Evolutionary conservation across 352 stramenopile genomes (phyloP), one percentile per base, ranked within the genome.

Genomic region (Globisporangium sylvaticum): DNA sequence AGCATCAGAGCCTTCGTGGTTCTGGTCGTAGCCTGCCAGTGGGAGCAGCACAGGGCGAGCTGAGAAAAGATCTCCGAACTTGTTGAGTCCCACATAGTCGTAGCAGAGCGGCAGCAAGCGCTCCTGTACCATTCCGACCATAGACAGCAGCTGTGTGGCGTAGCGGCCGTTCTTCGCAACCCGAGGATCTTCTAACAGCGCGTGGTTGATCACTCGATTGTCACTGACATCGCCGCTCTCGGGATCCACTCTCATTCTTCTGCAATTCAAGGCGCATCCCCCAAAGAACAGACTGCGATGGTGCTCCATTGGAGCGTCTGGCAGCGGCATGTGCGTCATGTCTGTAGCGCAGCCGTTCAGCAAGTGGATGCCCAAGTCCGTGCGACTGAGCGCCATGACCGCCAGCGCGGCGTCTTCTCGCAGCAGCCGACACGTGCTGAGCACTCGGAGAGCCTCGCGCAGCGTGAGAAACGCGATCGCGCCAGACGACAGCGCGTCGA

Each of bases 31-130:
- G n/a, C 34, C 25, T 59, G 57, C 39, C 20, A 80, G 42, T 5
- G 74, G 65, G n/a, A 76, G 15, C 29, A 80, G 39, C 8, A 80
- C 65, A 12, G 74, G 74, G 2, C 68, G 65, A 22, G 74, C 65
- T n/a, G 68, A 67, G 32, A 63, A 74, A n/a, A 75, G 70, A 29
- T 80, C 74, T 2, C 71, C 74, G 39, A 80, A 80, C 7, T 69
- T 64, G 69, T 71, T 78, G 2, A 69, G 70, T 0, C 73, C 58
- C 27, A 67, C 73, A 18, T 66, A 70, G 14, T 54, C 57, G 58
- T 56, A 74, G 65, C 68, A 80, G 31, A 80, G 72, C 27, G 71
- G 68, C 34, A 70, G 71, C 4, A 78, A 24, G 5, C 31, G 25
- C 10, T 20, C 66, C 42, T 80, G 64, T 34, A 80, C 44, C 25